These are phyloP conservation scores for Corinectria fuckeliana DNA, from an alignment of 2,329 filamentous ascomycete genomes.

Conservation along the genomic window DNA sequence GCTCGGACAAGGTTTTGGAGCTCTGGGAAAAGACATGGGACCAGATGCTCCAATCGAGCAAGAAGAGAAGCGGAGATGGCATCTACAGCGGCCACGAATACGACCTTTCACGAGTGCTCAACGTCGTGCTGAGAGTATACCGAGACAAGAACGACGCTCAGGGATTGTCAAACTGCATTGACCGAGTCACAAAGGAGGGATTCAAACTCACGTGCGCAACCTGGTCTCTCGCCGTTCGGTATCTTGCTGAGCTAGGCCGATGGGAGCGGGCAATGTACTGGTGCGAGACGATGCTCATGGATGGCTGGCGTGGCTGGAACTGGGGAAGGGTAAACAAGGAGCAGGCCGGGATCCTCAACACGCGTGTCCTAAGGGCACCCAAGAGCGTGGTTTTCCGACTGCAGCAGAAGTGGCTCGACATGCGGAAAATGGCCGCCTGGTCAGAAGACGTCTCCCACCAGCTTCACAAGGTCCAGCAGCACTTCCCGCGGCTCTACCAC, in stretches of 20 bases:
- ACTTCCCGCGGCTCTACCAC: slow-evolving; percentile 50
- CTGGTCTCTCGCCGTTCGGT: slow-evolving; percentile 80
- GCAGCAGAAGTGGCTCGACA: slow-evolving; percentile 56
- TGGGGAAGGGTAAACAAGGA: slow-evolving; percentile 36
- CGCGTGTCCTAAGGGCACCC: slow-evolving; percentile 43
- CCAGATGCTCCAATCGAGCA: slow-evolving; percentile 51
- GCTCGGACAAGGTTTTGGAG: slow-evolving; percentile 65
- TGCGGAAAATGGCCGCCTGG: slow-evolving; percentile 57
- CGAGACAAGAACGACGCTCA: slow-evolving; percentile 48
- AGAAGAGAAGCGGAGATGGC: slow-evolving; percentile 27
- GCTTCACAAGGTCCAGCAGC: slow-evolving; percentile 46
- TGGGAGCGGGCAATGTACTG: slow-evolving; percentile 72
- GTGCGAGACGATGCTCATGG: slow-evolving; percentile 81
- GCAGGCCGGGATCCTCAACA: slow-evolving; percentile 46
- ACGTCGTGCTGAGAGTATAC: slow-evolving; percentile 56
- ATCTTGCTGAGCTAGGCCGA: slow-evolving; percentile 66
- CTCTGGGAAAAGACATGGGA: slow-evolving; percentile 70
- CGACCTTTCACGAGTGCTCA: slow-evolving; percentile 57
- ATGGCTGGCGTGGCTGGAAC: slow-evolving; percentile 77
- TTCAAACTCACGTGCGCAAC: slow-evolving; percentile 78
- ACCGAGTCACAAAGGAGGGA: slow-evolving; percentile 66
- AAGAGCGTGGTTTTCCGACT: slow-evolving; percentile 55
- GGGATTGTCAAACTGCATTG: slow-evolving; percentile 58
- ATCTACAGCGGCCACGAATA: slow-evolving; percentile 59
- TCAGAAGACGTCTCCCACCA: slow-evolving; percentile 52